phyloP scores from a whole-genome alignment of 2,329 filamentous ascomycete genomes.

The Stagonosporopsis cucurbitacearum region DNA sequence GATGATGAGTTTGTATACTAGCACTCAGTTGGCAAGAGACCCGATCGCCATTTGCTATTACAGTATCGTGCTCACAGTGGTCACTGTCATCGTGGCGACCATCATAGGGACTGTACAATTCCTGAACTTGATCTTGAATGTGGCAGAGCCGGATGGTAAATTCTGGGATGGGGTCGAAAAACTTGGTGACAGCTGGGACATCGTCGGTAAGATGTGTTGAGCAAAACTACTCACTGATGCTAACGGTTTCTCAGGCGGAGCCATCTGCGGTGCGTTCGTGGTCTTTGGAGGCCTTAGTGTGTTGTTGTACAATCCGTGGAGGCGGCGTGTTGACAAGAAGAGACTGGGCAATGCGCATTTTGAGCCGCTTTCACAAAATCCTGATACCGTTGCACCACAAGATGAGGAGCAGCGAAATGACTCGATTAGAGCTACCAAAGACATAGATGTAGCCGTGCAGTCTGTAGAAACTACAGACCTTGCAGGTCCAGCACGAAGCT shows the following conservation, averaged over 20 bases:
- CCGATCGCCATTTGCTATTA: constrained; percentile 93
- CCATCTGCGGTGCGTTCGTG: constrained; percentile 85
- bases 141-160: constrained; percentile 72
- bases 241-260: constrained; percentile 56
- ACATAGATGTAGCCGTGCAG: constrained; percentile 21
- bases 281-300: constrained; percentile 77
- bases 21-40: constrained; percentile 77
- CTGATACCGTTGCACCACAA: not conserved
- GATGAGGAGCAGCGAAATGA: constrained; percentile 20
- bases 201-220: constrained; percentile 53
- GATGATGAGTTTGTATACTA: constrained; percentile 94
- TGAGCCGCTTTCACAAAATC: constrained; percentile 31
- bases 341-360: constrained; percentile 38
- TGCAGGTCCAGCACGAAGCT: constrained; percentile 21
- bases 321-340: constrained; percentile 61
- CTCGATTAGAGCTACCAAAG: constrained; percentile 13
- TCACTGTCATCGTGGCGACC: constrained; percentile 83
- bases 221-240: not conserved
- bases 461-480: constrained; percentile 26
- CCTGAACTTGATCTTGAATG: constrained; percentile 77
- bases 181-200: constrained; percentile 45
- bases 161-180: constrained; percentile 90
- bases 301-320: constrained; percentile 80
- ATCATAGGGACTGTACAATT: constrained; percentile 88
- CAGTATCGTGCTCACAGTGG: constrained; percentile 81